Evolutionary conservation across 441 rosid species (phyloP).

Genomic region (Syzygium syzygioides): DNA sequence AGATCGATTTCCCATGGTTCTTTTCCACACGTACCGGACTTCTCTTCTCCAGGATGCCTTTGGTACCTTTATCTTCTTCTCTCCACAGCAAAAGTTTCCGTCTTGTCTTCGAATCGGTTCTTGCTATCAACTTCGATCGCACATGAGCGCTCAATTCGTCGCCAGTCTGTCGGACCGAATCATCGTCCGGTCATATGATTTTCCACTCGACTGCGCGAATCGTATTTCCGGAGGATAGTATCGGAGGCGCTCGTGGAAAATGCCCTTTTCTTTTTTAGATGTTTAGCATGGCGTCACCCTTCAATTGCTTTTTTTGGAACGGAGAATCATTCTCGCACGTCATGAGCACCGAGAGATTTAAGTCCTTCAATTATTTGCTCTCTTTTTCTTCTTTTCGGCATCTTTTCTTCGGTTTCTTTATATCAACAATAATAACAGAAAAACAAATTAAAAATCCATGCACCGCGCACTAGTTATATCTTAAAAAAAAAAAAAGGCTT

Average conservation of each 20-base stretch:
- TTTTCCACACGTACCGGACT: neutral
- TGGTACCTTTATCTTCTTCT: neutral
- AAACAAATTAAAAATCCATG: too few species aligned
- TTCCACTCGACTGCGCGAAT: neutral
- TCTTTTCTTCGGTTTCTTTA: neutral
- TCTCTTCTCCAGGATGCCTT: neutral
- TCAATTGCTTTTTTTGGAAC: too few species aligned
- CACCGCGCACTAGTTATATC: too few species aligned
- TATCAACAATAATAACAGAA: neutral
- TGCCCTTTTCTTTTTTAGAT: too few species aligned
- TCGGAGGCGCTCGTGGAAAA: too few species aligned
- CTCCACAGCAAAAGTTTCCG: neutral
- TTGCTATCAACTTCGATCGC: neutral
- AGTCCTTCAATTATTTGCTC: too few species aligned
- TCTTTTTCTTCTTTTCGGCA: neutral
- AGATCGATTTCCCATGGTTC: neutral
- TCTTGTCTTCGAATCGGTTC: neutral
- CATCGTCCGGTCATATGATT: accelerated
- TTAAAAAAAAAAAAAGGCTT: too few species aligned
- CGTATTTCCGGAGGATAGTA: too few species aligned
- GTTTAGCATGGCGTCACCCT: too few species aligned
- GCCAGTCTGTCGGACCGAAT: accelerated
- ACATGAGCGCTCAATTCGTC: neutral
- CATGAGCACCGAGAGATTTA: too few species aligned
- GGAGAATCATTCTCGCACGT: too few species aligned